Conservation (phyloP, 139 green algal genomes). For the Chara braunii region DNA sequence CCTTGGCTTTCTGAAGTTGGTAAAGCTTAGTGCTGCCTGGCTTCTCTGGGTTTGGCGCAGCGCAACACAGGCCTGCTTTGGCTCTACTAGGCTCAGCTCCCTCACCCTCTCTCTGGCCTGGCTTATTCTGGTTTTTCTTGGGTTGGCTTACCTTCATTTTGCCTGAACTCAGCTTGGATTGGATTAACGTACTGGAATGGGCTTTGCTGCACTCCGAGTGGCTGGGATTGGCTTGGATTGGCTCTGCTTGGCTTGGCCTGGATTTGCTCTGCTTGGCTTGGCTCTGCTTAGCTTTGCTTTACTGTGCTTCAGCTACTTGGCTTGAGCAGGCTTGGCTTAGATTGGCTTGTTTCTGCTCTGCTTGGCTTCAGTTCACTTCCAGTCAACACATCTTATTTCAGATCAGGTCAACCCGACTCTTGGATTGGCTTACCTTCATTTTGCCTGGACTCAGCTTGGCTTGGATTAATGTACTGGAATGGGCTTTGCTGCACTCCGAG, state of each 20-base stretch:
- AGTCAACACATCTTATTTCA: too few relatives aligned
- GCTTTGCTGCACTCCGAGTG: slow-evolving; percentile 1
- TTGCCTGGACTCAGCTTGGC: neutral
- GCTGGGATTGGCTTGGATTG: slow-evolving; percentile 7
- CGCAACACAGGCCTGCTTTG: neutral
- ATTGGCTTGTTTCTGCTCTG: slow-evolving; percentile 2
- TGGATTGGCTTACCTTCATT: slow-evolving; percentile 1
- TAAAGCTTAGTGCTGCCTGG: neutral
- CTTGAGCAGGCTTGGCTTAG: slow-evolving; percentile 6
- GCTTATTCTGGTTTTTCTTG: slow-evolving; percentile 13
- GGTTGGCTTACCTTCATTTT: slow-evolving; percentile 1
- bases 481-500: neutral
- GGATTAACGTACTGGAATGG: neutral
- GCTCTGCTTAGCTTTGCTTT: neutral
- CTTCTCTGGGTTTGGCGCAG: slow-evolving; percentile 2
- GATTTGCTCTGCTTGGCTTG: slow-evolving; percentile 1
- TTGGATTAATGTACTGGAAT: neutral
- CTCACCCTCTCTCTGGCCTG: neutral
- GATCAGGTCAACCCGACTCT: too few relatives aligned
- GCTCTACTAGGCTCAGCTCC: slow-evolving; percentile 5
- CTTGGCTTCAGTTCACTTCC: neutral
- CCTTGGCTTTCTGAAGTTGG: neutral
- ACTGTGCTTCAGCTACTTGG: slow-evolving; percentile 9
- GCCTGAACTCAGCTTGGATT: neutral
- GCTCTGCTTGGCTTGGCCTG: neutral